Percentiles rank a stretch among this genome's conserved stretches.
These are phyloP conservation scores for Candida krabiensis DNA, from an alignment of 805 yeast species.

Conservation along the genomic window DNA sequence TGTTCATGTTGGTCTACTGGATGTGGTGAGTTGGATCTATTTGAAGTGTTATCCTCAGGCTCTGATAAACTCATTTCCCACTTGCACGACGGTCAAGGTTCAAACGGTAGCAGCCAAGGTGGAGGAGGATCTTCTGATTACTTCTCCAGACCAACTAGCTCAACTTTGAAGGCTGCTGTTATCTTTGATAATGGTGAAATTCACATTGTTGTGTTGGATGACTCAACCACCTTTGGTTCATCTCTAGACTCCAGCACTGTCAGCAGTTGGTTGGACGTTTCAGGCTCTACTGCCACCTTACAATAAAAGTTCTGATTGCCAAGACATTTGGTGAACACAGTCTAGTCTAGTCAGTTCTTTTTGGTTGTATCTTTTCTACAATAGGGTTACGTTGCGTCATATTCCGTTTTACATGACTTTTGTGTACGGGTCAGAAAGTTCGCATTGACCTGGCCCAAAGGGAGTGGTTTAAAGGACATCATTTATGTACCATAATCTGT, in stretches of 20 bases:
- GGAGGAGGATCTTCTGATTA: slow-evolving; percentile 92
- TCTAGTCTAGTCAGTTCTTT: too few species aligned
- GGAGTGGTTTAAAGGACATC: too few species aligned
- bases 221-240: slow-evolving; percentile 46
- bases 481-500: too few species aligned
- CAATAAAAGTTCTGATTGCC: too few species aligned
- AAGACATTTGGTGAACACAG: too few species aligned
- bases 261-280: slow-evolving; percentile 50
- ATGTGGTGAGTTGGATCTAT: slow-evolving; percentile 96
- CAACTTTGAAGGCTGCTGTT: slow-evolving; percentile 86
- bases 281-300: slow-evolving; percentile 48
- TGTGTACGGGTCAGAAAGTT: too few species aligned
- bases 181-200: slow-evolving; percentile 64
- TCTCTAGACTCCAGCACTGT: slow-evolving; percentile 59
- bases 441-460: too few species aligned
- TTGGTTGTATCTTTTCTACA: not conserved
- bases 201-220: slow-evolving; percentile 61
- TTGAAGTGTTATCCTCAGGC: slow-evolving; percentile 82
- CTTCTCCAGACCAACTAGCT: slow-evolving; percentile 78
- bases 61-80: slow-evolving; percentile 74
- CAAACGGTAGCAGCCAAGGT: slow-evolving; percentile 42
- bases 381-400: not conserved
- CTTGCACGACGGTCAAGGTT: slow-evolving; percentile 82
- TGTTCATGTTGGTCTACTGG: slow-evolving; percentile 98
- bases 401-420: too few species aligned